Evolutionary conservation across 1,284 basidiomycete species (phyloP), one percentile per base, ranked within the genome.

Genomic region (Fistulina hepatica): DNA sequence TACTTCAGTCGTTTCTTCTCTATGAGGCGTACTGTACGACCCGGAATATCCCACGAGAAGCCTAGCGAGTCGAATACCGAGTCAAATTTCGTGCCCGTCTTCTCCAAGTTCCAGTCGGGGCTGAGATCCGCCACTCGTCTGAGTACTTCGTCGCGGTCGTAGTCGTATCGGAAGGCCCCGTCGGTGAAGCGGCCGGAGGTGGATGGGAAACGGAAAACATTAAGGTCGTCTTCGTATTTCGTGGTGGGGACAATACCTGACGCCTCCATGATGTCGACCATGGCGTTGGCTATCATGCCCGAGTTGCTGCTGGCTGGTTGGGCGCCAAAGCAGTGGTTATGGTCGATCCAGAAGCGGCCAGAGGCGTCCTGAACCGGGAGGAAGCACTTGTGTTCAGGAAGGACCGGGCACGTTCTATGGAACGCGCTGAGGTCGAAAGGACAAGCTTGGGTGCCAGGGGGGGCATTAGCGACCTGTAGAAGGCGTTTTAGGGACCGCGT

Each of bases 171-270:
- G 37, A 38, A 42, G 11, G 30, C 34, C n/a, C 36, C 25, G 2
- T 21, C 26, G 0, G 9, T 2, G 16, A 37, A 30, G 2, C 16
- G 25, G 11, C 16, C 36, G 21, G 8, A 6, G 8, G 13, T 13
- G 9, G 13, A 22, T 11, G 39, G 37, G 23, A 33, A 32, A 12
- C 25, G 36, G 12, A 45, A 19, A 6, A 5, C n/a, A 2, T 16
- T 25, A 19, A 52, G 39, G 39, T 58, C 56, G 33, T 59, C 56
- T 10, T 57, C 53, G 48, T 52, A 59, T 34, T 54, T 50, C 3
- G 35, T 34, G 3, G 25, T 20, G 5, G 12, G 13, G 32, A 23
- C 2, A 32, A 38, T 19, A 4, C 36, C 39, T 16, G 25, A 6
- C 1, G 20, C 21, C 3, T 37, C 37, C 4, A 44, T 28, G 3